Conservation (phyloP, 257 asterid species). For the Solanum gandarillasii region DNA sequence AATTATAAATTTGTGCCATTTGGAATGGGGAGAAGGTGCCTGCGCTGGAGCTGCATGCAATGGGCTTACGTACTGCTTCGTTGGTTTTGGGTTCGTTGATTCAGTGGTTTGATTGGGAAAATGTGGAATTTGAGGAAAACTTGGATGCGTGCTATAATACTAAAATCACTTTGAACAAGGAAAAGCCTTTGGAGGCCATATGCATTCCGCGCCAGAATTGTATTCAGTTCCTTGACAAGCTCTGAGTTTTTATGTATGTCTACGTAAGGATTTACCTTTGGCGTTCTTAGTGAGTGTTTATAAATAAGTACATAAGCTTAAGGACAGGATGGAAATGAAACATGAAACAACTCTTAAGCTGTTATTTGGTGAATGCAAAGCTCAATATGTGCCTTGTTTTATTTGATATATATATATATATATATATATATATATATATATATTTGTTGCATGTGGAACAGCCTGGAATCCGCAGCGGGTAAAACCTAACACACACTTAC, state of each 20-base stretch:
- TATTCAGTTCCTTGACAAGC: slow-evolving; percentile 14
- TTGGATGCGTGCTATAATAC: slow-evolving; percentile 1
- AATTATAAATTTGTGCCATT: slow-evolving; percentile 31
- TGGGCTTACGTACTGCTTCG: slow-evolving; percentile 26
- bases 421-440: too few species aligned
- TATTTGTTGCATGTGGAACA: neutral
- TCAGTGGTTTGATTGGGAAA: slow-evolving; percentile 50
- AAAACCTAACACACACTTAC: neutral
- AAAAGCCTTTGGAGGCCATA: slow-evolving; percentile 31
- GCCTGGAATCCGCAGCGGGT: neutral
- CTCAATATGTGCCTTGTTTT: neutral
- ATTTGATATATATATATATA: neutral
- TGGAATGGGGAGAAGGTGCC: slow-evolving; percentile 42
- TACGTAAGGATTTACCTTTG: neutral
- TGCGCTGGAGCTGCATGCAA: slow-evolving; percentile 29
- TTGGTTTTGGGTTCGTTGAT: slow-evolving; percentile 35
- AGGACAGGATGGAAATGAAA: neutral
- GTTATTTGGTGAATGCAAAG: neutral
- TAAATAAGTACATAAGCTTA: neutral
- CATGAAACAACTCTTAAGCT: neutral
- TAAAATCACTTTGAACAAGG: slow-evolving; percentile 3
- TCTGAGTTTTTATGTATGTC: neutral
- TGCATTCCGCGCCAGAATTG: slow-evolving; percentile 15
- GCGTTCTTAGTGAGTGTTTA: neutral
- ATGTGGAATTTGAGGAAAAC: neutral